Conservation (phyloP, 768 basidiomycete species). For the Lentinus tigrinus region DNA sequence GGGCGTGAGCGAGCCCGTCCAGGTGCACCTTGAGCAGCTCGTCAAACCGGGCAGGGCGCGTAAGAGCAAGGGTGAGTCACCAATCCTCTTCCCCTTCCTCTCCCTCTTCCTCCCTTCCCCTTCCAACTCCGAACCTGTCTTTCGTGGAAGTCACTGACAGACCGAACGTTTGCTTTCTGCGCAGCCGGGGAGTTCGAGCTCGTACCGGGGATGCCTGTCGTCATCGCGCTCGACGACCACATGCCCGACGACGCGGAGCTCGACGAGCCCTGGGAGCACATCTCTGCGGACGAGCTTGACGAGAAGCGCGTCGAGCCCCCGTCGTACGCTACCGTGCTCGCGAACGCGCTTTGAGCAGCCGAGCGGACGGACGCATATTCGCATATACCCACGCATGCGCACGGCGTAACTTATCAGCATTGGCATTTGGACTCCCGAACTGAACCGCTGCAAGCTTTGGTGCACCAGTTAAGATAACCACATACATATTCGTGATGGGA, state of each 20-base stretch:
- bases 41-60: conserved; percentile 36
- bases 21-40: conserved; percentile 26
- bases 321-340: conserved; percentile 36
- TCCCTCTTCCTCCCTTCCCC: background rate
- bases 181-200: conserved; percentile 57
- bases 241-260: conserved; percentile 35
- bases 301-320: conserved; percentile 27
- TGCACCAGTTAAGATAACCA: background rate
- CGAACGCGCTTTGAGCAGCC: conserved; percentile 9
- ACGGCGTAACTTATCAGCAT: background rate
- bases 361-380: background rate
- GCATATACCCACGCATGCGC: background rate
- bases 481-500: background rate
- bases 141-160: background rate
- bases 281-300: conserved; percentile 41
- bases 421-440: background rate
- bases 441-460: background rate
- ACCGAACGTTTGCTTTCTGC: background rate
- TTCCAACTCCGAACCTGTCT: background rate
- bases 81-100: background rate
- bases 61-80: conserved; percentile 43
- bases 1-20: conserved; percentile 10
- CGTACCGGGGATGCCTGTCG: conserved; percentile 50
- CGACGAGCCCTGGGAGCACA: conserved; percentile 63
- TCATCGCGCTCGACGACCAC: conserved; percentile 57